These are phyloP conservation scores for Pseudogymnoascus sp. DNA, from an alignment of 2,329 filamentous ascomycete genomes.

Conservation along the genomic window DNA sequence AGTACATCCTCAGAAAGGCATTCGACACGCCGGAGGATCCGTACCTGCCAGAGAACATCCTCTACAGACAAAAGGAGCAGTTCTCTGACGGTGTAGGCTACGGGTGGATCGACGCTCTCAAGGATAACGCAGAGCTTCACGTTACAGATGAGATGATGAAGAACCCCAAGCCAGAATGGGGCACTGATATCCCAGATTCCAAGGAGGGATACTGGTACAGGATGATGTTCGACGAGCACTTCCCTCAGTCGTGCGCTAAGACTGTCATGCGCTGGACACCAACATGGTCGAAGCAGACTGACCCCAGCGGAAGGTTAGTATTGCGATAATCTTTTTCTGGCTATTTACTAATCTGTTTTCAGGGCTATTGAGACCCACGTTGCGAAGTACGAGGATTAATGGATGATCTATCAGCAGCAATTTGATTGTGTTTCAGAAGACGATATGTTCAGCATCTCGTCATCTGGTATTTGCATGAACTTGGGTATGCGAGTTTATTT, in stretches of 20 bases:
- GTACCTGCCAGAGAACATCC: constrained; percentile 92
- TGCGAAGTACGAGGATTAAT: constrained; percentile 56
- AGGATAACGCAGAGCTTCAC: constrained; percentile 83
- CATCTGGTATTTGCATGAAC: background rate
- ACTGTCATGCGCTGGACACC: constrained; percentile 97
- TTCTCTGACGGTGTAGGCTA: constrained; percentile 98
- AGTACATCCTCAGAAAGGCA: constrained; percentile 95
- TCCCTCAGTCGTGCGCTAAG: constrained; percentile 80
- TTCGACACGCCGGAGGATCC: constrained; percentile 91
- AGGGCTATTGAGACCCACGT: constrained; percentile 72
- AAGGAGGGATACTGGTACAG: constrained; percentile 99
- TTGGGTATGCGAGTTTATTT: constrained; percentile 1
- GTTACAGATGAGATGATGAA: constrained; percentile 98
- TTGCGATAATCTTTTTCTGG: background rate
- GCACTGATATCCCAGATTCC: constrained; percentile 80
- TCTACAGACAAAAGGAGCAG: constrained; percentile 99
- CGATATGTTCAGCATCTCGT: background rate
- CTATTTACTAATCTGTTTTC: constrained; percentile 14
- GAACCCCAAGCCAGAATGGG: constrained; percentile 97
- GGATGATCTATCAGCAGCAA: constrained; percentile 17
- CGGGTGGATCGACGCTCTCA: constrained; percentile 96
- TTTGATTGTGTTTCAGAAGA: constrained; percentile 18
- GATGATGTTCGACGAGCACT: constrained; percentile 97
- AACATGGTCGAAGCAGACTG: constrained; percentile 93
- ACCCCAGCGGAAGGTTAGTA: constrained; percentile 66